A percentile compares a stretch with the other conserved stretches of the same genome.
phyloP scores from a whole-genome alignment of 2,329 filamentous ascomycete genomes.

The Aureobasidium sp. region DNA sequence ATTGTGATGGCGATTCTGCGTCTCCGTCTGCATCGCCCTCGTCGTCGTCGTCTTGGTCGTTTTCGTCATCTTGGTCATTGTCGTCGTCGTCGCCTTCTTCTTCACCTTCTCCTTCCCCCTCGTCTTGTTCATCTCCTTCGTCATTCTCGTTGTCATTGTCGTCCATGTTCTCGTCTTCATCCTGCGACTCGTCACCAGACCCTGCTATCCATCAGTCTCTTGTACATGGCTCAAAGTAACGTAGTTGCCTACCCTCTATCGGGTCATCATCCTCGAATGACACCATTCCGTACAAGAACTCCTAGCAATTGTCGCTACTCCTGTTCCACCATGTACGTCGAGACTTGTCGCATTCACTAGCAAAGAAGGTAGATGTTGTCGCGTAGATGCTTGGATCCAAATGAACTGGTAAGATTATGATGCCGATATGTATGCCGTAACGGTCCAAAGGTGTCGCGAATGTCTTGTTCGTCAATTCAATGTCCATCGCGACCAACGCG shows the following conservation, averaged over 20 bases:
- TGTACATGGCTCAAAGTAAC: too few relatives aligned
- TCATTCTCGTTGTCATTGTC: conserved; percentile 34
- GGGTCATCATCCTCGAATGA: conserved; percentile 42
- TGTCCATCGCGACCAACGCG: conserved; percentile 4
- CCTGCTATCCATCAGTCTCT: conserved; percentile 16
- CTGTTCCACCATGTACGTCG: not conserved
- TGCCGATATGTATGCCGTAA: not conserved
- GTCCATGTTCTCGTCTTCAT: conserved; percentile 38
- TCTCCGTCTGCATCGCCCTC: conserved; percentile 38
- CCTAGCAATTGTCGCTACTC: not conserved
- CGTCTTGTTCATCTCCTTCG: conserved; percentile 27
- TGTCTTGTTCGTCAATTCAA: not conserved
- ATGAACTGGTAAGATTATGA: too few relatives aligned
- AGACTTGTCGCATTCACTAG: conserved; percentile 38
- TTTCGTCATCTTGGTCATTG: conserved; percentile 33
- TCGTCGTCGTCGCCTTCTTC: conserved; percentile 33
- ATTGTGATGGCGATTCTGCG: conserved; percentile 36
- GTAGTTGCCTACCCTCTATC: conserved; percentile 19
- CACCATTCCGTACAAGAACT: conserved; percentile 24
- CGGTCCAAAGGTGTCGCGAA: not conserved
- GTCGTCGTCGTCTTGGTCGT: conserved; percentile 28
- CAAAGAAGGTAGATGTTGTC: not conserved
- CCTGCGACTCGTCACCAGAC: conserved; percentile 35
- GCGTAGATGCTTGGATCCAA: not conserved
- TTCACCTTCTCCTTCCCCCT: conserved; percentile 29